phyloP scores from a whole-genome alignment of 148 eudicot species.

The Vaccinium corymbosum region DNA sequence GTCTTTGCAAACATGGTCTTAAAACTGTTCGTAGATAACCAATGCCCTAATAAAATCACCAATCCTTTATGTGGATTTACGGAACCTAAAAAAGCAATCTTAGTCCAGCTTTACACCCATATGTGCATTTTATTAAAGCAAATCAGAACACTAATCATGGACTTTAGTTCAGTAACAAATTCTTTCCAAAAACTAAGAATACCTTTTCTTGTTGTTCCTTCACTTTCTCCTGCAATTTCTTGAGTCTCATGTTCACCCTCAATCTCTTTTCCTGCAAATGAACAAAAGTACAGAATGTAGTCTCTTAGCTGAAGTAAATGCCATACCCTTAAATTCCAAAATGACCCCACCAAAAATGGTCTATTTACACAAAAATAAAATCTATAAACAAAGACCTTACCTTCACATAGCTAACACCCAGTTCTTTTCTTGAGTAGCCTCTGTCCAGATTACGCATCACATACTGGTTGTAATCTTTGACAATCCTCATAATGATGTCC shows the following conservation, averaged over 20 bases:
- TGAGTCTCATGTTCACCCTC: slow-evolving; percentile 68
- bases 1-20: no score
- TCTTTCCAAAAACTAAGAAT: slow-evolving; percentile 8
- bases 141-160: not conserved
- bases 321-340: not conserved
- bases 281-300: slow-evolving; percentile 4
- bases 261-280: slow-evolving; percentile 53
- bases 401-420: slow-evolving; percentile 70
- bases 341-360: not conserved
- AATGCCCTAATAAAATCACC: no score
- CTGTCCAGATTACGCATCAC: slow-evolving; percentile 80
- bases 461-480: slow-evolving; percentile 72
- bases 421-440: slow-evolving; percentile 70
- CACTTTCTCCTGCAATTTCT: slow-evolving; percentile 64
- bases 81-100: not conserved
- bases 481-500: slow-evolving; percentile 72
- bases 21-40: no score
- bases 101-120: not conserved
- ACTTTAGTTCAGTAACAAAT: no score
- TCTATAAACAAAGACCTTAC: slow-evolving; percentile 17
- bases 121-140: not conserved
- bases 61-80: not conserved
- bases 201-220: slow-evolving; percentile 74
- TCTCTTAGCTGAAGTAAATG: not conserved
- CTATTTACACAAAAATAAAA: not conserved